Conservation (phyloP, 192 early-diverging fungal species). For the Gryganskiella cystojenkinii region DNA sequence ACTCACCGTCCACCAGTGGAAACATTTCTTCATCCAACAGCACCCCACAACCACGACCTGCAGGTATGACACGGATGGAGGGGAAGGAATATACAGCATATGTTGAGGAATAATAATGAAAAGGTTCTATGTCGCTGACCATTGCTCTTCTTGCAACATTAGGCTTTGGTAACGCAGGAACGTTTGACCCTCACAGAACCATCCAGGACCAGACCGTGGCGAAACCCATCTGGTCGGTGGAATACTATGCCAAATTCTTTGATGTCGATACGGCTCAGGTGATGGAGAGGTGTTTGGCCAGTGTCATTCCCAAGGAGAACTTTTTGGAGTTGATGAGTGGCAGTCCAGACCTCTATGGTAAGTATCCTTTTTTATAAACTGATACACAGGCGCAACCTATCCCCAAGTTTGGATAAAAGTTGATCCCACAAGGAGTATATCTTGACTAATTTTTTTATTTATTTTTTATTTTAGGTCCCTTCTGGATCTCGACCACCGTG, state of each 20-base stretch:
- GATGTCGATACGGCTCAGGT: constrained; percentile 92
- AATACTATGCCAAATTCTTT: constrained; percentile 94
- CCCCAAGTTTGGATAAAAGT: no score
- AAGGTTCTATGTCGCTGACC: neutral
- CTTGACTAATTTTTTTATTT: neutral
- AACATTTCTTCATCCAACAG: constrained; percentile 35
- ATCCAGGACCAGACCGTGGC: constrained; percentile 45
- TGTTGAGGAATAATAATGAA: neutral
- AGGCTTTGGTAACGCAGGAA: constrained; percentile 33
- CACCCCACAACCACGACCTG: constrained; percentile 41
- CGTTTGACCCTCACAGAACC: constrained; percentile 40
- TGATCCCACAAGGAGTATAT: neutral
- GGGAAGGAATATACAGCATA: neutral
- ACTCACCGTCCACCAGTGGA: constrained; percentile 33
- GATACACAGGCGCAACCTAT: no score
- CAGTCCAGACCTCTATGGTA: constrained; percentile 97
- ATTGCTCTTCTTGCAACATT: neutral
- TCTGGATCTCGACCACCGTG: constrained; percentile 97
- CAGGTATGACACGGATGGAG: constrained; percentile 11
- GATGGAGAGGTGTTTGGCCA: constrained; percentile 74
- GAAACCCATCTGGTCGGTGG: constrained; percentile 89
- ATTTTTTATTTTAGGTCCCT: constrained; percentile 71
- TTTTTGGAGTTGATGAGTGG: constrained; percentile 83
- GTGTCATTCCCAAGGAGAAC: constrained; percentile 75
- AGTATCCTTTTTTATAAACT: neutral